Evolutionary conservation across 371 early-diverging fungal genomes (phyloP).

Genomic region (Entomophthora muscae): DNA sequence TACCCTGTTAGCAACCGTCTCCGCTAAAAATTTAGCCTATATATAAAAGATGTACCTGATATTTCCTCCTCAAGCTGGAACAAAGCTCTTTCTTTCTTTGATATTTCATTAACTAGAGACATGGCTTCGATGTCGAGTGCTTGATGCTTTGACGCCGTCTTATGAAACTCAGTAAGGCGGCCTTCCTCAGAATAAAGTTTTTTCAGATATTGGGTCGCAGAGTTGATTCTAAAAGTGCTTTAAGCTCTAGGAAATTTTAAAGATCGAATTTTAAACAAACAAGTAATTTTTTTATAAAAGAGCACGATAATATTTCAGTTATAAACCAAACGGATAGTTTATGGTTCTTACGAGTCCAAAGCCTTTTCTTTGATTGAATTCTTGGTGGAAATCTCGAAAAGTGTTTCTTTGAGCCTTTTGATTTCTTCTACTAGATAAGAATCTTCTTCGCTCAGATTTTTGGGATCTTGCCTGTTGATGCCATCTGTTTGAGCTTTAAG

Average conservation of each 20-base stretch:
- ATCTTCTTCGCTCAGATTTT: too few relatives aligned
- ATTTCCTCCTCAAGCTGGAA: background rate
- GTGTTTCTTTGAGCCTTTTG: background rate
- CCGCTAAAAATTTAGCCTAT: background rate
- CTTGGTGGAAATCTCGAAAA: background rate
- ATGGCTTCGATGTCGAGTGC: background rate
- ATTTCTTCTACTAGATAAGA: background rate
- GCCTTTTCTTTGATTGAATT: background rate
- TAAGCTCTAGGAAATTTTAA: background rate
- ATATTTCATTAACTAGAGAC: background rate
- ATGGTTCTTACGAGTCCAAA: background rate
- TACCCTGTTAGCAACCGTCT: background rate
- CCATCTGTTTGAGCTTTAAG: too few relatives aligned
- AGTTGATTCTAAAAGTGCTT: background rate
- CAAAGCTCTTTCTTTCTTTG: background rate
- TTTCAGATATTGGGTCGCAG: background rate
- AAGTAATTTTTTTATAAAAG: background rate
- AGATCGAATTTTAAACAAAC: background rate
- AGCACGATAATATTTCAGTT: background rate
- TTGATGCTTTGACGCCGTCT: background rate
- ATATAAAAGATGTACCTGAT: background rate
- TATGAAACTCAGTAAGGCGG: background rate
- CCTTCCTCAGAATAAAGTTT: background rate
- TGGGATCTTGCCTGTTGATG: too few relatives aligned
- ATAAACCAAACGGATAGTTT: background rate